Base-by-base conservation (phyloP, 1,139 yeast genomes). In the Yamadazyma mexicana region DNA sequence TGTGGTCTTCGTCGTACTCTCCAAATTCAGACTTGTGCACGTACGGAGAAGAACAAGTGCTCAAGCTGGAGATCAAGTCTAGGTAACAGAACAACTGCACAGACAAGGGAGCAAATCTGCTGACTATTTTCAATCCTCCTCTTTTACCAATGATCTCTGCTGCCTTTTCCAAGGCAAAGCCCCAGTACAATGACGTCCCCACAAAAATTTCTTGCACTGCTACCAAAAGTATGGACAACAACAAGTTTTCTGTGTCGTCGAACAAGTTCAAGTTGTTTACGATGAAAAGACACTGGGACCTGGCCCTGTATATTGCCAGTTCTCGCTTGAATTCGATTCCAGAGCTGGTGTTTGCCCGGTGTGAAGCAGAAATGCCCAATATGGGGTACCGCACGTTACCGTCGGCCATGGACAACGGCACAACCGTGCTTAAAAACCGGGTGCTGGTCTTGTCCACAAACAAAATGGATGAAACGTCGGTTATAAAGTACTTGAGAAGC, bases 71-170 rank as follows among this genome's bases (percentile, higher is more conserved):
- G 5, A 54, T 49, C 31, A 52, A 41, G 33, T 54, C 58, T 17
- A 54, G 44, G 32, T 54, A 54, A 35, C 58, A 54, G 35, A 54
- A 54, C n/a, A 54, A 33, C 35, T 54, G 58, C 23, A 49, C 44
- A 9, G 53, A 43, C 20, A 54, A 35, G 2, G 58, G 58, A 3
- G 58, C 52, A 27, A 41, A 34, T n/a, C 24, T 31, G 11, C 47
- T 44, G 4, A 54, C 48, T 32, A 40, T 39, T 23, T 43, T 40
- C 7, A 54, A 33, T 3, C 58, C 58, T 25, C 58, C 58, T 26
- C 54, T 42, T 22, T 43, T 45, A 4, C 44, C 46, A 10, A 52
- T 51, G n/a, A 52, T 35, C 20, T 31, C 31, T 12, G 55, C 51
- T 4, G 53, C 56, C 30, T 45, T 52, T 29, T 54, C 56, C 31